Evolutionary conservation across 441 rosid genomes (phyloP), one percentile per base, ranked within the genome.

Genomic region (Populus hybrid): DNA sequence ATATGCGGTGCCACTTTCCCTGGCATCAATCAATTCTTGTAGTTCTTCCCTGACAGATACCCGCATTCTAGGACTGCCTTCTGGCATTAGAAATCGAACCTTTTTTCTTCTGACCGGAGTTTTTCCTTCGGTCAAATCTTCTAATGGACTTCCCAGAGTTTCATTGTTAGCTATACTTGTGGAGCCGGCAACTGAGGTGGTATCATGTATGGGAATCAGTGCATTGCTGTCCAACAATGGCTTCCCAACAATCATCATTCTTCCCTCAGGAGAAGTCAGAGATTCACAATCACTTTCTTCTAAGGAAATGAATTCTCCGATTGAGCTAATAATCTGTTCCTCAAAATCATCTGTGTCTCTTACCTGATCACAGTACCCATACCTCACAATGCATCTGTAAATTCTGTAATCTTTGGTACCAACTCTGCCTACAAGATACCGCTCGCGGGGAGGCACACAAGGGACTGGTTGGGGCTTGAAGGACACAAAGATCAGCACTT

Each of bases 1-100:
- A 80, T 88, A 89, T 32, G 95, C 88, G 12, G 88, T 84, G 1
- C 96, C 96, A 16, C 87, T 85, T 73, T 92, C 96, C 86, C 90
- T 85, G 2, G 91, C 90, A 42, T 85, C 83, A 1, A 86, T 79
- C 54, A 92, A 82, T 6, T 88, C 87, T 32, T 78, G 85, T 71
- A 89, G 77, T 74, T 92, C 92, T 59, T 81, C 86, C 82, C 90
- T 81, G 0, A 79, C 83, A 0, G 81, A 70, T 0, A 9, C 72
- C 18, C 18, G 54, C 81, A 84, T 83, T 72, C 73, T 72, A 14
- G 89, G 88, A 30, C 85, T 81, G 23, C 40, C 72, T 0, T 30
- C 72, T 1, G 90, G 94, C 36, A 90, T 30, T 67, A 80, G 61
- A 76, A 92, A 90, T 12, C 77, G 79, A 0, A 90, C 96, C 84